Base-by-base conservation (phyloP, 306 rosid genomes). In the Crataegus laevigata region DNA sequence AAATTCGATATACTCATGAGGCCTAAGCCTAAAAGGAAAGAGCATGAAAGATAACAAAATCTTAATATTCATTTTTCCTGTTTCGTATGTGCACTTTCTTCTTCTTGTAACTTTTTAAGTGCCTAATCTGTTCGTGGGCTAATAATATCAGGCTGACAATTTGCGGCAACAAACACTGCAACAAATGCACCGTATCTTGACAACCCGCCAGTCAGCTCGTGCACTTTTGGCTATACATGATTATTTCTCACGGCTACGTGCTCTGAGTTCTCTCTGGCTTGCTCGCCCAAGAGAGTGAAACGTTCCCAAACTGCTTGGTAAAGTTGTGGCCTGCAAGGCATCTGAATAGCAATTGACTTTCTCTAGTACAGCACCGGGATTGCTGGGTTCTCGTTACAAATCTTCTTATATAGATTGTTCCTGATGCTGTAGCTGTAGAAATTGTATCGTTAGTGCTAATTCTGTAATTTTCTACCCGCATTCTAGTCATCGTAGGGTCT, bases 181-280 rank as follows among this genome's bases (percentile, higher is more conserved):
- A 82, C 99, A 94, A 85, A 89, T 94, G 99, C 94, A 87, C 79
- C 96, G 97, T 0, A 94, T 94, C 75, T 73, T 94, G 90, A 91
- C 99, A 61, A 92, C 96, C 18, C 96, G 94, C 4, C 99, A 94
- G 78, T 92, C 99, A 3, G 97, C 99, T 71, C 99, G 97, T 5
- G 99, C 97, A 1, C 93, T 94, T 66, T 93, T 94, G 18, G 99
- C 97, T 2, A 90, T 94, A 77, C 90, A 87, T 13, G 99, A 94
- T 69, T 94, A 94, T 71, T 90, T 90, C 83, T 86, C 96, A 0
- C 82, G 99, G 29, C 85, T 94, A 21, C 99, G 97, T 0, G 97
- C 97, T 79, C 99, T 94, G 17, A 94, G 99, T 79, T 90, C 99
- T 4, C 96, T 94, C 61, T 94, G 99, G 99, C 89, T 90, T 50